Base-by-base conservation (phyloP, 345 rosid species). In the Physaria fendleri region DNA sequence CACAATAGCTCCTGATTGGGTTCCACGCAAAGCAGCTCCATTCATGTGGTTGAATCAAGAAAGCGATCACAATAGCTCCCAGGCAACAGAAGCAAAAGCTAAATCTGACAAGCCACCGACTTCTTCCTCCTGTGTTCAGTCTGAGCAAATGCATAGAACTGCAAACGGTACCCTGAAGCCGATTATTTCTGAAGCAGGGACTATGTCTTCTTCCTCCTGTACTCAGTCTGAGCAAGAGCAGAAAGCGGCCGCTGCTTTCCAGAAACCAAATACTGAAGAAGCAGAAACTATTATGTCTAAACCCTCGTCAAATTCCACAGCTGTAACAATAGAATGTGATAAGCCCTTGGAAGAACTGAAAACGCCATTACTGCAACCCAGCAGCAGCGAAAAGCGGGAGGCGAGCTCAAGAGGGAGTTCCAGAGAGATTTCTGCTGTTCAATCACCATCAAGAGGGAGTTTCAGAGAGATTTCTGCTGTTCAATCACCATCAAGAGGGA, bases 41-140 rank as follows among this genome's bases (percentile, higher is more conserved):
- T 90, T 78, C 75, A 81, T 90, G 51, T 79, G 97, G 99, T 73
- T 77, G 41, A 76, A 78, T 75, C 95, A 78, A 73, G 97, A 89
- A 75, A 49, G 42, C 46, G 82, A 79, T 24, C 52, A 54, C 39
- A 59, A 32, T 47, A 40, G 47, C 54, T 25, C 42, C 29, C 77
- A 24, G 6, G 33, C 71, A 27, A 68, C 45, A 18, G 81, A 81
- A 58, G 65, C 21, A 5, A 78, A 66, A 72, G 41, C 59, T 43
- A 81, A 74, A 65, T 25, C 24, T 1, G 80, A 69, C 38, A 62
- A 69, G 45, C 74, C 70, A 57, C 34, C 71, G 0, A 34, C 43
- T 25, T 70, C 59, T 45, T 59, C 69, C 71, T 64, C 73, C 3
- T 85, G 72, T 60, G 10, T 27, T 41, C 71, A 57, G 53, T 71